Evolutionary conservation across 2,329 filamentous ascomycete species (phyloP).

Genomic region (Colletotrichum neosansevieriae): DNA sequence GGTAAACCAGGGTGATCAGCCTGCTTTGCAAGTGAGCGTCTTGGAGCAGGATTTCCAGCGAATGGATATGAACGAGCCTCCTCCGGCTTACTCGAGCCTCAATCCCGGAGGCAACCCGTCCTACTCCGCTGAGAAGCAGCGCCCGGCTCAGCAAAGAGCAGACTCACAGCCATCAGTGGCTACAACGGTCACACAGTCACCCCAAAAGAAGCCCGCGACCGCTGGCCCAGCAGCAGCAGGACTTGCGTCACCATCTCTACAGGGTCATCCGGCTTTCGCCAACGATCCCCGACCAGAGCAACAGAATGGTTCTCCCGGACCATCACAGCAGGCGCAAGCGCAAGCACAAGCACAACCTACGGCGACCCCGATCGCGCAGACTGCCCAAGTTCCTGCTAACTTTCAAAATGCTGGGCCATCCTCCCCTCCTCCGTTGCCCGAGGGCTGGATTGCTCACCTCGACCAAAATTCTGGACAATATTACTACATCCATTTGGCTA

Average conservation of each 20-base stretch:
- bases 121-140: slow-evolving; percentile 86
- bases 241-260: slow-evolving; percentile 61
- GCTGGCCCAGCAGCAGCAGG: slow-evolving; percentile 44
- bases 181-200: slow-evolving; percentile 47
- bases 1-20: slow-evolving; percentile 48
- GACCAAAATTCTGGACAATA: slow-evolving; percentile 97
- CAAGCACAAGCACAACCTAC: slow-evolving; percentile 8
- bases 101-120: slow-evolving; percentile 63
- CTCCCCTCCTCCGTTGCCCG: slow-evolving; percentile 91
- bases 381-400: slow-evolving; percentile 55
- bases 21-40: slow-evolving; percentile 72
- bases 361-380: slow-evolving; percentile 23
- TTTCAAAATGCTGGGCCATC: slow-evolving; percentile 69
- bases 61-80: slow-evolving; percentile 85
- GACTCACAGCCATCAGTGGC: slow-evolving; percentile 46
- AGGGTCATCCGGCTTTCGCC: slow-evolving; percentile 89
- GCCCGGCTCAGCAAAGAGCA: slow-evolving; percentile 52
- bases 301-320: slow-evolving; percentile 52
- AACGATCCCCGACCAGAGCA: slow-evolving; percentile 77
- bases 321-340: slow-evolving; percentile 23
- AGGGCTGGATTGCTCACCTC: slow-evolving; percentile 98
- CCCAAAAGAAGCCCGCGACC: slow-evolving; percentile 47
- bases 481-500: slow-evolving; percentile 97
- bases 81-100: slow-evolving; percentile 94
- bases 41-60: slow-evolving; percentile 88